Evolutionary conservation across 306 rosid genomes (phyloP), one percentile per base, ranked within the genome.

Genomic region (Vachellia collinsii): DNA sequence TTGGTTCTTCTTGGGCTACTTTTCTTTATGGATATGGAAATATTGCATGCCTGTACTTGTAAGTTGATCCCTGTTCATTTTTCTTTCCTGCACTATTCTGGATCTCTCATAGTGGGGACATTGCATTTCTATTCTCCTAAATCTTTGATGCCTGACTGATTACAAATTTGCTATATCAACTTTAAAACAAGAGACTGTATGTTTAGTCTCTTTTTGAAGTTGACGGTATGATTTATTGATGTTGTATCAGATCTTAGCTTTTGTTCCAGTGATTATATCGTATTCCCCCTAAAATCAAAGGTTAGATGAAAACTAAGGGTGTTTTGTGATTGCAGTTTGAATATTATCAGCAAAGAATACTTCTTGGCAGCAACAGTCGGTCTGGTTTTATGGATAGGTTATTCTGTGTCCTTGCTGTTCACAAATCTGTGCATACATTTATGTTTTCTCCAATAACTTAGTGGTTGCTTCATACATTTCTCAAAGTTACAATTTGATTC

Each of bases 11-110:
- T 6, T 95, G 99, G 98, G 97, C 96, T 54, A 80, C 97, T 54
- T 17, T 94, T 77, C 88, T 91, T 79, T 92, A 94, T 79, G 98
- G 98, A 87, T 94, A 93, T 53, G 99, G 97, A 58, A 95, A 95
- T 80, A 82, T 95, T 64, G 86, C 89, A 42, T 93, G 96, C 88
- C 81, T 93, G 79, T 89, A 88, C 85, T 81, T 87, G 99, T 94
- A 83, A 84, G 95, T 37, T 75, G 43, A 46, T 54, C 25, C 59
- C 22, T 10, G 70, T 77, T 42, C 19, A 66, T 42, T 75, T 74
- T 80, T 75, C 80, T 47, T 84, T 47, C 82, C 42, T 76, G 67
- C 65, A 13, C 77, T 48, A 54, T 63, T 19, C 34, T 23, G 62
- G 23, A 65, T 51, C 46, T 65, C 38, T 79, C 3, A 5, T 74